Evolutionary conservation across 2,329 filamentous ascomycete genomes (phyloP).

Genomic region (Hypoxylon sp.): DNA sequence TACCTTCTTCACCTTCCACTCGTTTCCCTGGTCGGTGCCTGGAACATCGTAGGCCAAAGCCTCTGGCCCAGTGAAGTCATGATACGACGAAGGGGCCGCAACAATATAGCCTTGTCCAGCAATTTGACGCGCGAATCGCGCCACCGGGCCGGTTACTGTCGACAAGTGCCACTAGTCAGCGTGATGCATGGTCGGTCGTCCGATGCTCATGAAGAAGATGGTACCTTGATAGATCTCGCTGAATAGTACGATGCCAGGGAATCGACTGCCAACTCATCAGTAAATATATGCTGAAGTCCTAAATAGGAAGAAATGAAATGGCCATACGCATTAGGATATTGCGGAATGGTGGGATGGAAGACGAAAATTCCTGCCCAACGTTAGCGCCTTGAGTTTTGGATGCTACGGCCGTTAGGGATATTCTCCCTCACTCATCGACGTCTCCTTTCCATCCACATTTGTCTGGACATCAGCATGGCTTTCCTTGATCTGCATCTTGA

Average conservation of each 20-base stretch:
- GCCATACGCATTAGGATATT: conserved; percentile 85
- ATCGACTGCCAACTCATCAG: conserved; percentile 62
- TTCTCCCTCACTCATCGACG: conserved; percentile 65
- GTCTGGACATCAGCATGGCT: conserved; percentile 66
- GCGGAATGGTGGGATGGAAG: conserved; percentile 87
- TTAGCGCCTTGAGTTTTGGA: conserved; percentile 34
- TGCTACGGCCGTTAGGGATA: conserved; percentile 8
- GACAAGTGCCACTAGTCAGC: conserved; percentile 29
- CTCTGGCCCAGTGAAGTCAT: conserved; percentile 91
- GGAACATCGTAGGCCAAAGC: conserved; percentile 87
- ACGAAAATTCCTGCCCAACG: conserved; percentile 80
- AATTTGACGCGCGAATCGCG: conserved; percentile 91
- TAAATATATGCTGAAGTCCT: conserved; percentile 10
- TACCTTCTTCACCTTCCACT: conserved; percentile 86
- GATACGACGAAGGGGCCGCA: conserved; percentile 90
- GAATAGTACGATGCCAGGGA: conserved; percentile 90
- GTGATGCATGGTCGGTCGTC: conserved; percentile 20
- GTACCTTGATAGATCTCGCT: conserved; percentile 96
- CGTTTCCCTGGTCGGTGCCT: conserved; percentile 89
- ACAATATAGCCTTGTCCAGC: conserved; percentile 94
- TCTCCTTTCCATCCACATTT: conserved; percentile 67
- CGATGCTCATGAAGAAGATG: conserved; percentile 34
- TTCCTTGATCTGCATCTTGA: conserved; percentile 69
- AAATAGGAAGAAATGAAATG: conserved; percentile 26
- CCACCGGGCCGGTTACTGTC: conserved; percentile 88